Conservation (phyloP, 768 basidiomycete genomes). For the Leccinum sublutescens region DNA sequence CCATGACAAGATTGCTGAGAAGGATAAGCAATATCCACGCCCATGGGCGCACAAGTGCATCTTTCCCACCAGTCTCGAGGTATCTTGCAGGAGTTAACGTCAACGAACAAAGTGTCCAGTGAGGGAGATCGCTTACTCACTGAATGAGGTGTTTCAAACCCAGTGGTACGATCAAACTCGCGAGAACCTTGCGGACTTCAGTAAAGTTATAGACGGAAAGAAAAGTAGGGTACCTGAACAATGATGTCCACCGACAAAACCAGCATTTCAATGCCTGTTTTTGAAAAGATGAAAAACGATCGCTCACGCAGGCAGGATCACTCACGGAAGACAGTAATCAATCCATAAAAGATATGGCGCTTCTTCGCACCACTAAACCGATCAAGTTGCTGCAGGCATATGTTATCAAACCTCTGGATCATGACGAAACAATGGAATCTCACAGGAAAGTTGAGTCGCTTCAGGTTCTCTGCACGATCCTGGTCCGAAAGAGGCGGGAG, state of each 20-base stretch:
- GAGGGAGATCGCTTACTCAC: background rate
- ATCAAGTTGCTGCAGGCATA: background rate
- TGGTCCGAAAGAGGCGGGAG: constrained; percentile 3
- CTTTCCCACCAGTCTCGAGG: background rate
- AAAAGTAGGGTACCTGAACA: background rate
- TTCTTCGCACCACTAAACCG: constrained; percentile 1
- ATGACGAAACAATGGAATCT: background rate
- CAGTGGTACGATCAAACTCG: background rate
- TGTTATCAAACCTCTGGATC: background rate
- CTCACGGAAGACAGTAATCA: constrained; percentile 6
- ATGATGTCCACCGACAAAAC: background rate
- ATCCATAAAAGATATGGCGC: constrained; percentile 1
- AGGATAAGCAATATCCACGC: constrained; percentile 2
- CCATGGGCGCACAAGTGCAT: background rate
- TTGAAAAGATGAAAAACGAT: background rate
- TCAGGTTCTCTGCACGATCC: background rate
- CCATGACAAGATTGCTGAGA: background rate
- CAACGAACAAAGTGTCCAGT: background rate
- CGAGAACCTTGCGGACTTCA: background rate
- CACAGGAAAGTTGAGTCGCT: background rate
- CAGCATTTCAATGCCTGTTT: background rate
- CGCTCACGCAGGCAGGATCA: background rate
- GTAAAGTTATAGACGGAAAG: background rate
- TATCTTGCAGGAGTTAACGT: background rate
- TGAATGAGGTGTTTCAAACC: constrained; percentile 1